phyloP scores from a whole-genome alignment of 2,329 filamentous ascomycete species.

The Aspergillus aculeatinus region DNA sequence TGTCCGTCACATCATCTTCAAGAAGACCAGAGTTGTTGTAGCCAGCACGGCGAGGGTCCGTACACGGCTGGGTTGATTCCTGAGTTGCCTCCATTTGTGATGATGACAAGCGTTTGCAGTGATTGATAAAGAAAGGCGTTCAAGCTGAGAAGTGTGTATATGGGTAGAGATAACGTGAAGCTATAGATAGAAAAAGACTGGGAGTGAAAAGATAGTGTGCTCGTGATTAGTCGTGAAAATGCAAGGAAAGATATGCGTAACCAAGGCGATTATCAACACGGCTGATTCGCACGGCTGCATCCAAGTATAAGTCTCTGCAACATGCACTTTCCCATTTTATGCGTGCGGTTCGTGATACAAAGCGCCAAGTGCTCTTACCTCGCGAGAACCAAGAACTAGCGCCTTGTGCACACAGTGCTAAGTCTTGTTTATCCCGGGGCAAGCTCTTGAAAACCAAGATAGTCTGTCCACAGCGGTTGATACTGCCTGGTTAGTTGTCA shows the following conservation, averaged over 20 bases:
- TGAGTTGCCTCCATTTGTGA: constrained; percentile 52
- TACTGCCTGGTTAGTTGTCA: neutral
- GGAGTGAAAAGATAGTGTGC: constrained; percentile 25
- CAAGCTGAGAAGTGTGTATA: neutral
- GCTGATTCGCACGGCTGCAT: constrained; percentile 18
- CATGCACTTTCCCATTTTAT: neutral
- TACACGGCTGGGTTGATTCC: constrained; percentile 71
- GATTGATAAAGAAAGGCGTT: neutral
- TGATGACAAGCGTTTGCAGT: constrained; percentile 4
- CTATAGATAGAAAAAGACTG: constrained; percentile 10
- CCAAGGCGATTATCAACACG: constrained; percentile 26
- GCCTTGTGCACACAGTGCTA: neutral
- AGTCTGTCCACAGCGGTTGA: neutral
- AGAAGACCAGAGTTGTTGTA: constrained; percentile 79
- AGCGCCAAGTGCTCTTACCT: constrained; percentile 14
- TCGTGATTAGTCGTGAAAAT: constrained; percentile 12
- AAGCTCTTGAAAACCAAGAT: neutral
- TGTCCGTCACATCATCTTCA: constrained; percentile 80
- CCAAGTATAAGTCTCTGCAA: constrained; percentile 14
- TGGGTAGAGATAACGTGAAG: neutral
- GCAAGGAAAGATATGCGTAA: constrained; percentile 24
- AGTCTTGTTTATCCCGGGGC: neutral
- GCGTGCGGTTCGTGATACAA: neutral
- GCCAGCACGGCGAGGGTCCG: constrained; percentile 77
- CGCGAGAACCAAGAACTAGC: neutral